Base-by-base conservation (phyloP, 176 grass and related monocot genomes). In the Metroxylon sagu region DNA sequence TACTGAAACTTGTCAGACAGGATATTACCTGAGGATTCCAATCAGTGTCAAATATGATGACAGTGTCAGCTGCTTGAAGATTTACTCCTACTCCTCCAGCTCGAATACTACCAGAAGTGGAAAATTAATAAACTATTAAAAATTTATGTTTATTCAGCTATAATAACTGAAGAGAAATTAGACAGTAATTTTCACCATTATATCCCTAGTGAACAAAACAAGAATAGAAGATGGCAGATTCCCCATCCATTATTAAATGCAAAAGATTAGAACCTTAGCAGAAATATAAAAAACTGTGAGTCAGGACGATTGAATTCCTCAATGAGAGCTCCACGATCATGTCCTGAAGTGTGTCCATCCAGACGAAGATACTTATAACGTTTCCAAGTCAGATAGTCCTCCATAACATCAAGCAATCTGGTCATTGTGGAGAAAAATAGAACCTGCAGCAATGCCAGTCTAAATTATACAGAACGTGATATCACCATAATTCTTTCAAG, bases 361-460 rank as follows among this genome's bases (percentile, higher is more conserved):
- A 98, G 89, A 50, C 93, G 84, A 70, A 98, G 93, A 52, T 98
- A 98, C 57, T 60, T 88, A 61, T 98, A 98, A 15, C 72, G 76
- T 78, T 92, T 98, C 93, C 79, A 98, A 29, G 56, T 14, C 31
- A 98, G 73, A 71, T 98, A 98, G 76, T 92, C 87, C 82, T 98
- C 93, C 93, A 98, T 98, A 62, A 98, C 93, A 80, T 98, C 93
- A 76, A 98, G 93, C 64, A 98, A 82, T 77, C 93, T 98, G 57
- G 93, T 98, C 93, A 98, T 98, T 51, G 93, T 98, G 54, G 87
- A 98, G 66, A 98, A 98, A 72, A 98, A 74, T 16, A 98, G 85
- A 69, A 98, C 84, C 93, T 98, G 60, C 25, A 77, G 29, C 18
- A 26, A 62, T 71, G 19, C 19, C 35, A 43, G 35, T 14, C 35